Percentiles rank a stretch among this genome's conserved stretches.
Evolutionary conservation across 2,329 filamentous ascomycete genomes (phyloP).

Genomic region (Cryphonectria radicalis): DNA sequence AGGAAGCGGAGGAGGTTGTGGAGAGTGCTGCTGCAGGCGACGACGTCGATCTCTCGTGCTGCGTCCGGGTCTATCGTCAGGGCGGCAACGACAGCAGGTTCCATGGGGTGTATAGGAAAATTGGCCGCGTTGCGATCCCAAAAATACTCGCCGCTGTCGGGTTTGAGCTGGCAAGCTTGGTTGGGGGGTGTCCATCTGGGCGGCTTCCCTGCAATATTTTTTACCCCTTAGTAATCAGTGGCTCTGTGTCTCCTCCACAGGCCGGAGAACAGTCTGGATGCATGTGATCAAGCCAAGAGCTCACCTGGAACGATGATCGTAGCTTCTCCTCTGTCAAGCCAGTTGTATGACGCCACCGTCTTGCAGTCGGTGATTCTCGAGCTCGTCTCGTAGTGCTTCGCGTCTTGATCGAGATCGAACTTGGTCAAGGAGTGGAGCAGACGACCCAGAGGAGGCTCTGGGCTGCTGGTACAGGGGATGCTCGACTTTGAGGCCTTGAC

Average conservation of each 20-base stretch:
- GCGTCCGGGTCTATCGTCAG: constrained; percentile 43
- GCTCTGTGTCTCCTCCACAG: neutral
- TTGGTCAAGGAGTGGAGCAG: constrained; percentile 30
- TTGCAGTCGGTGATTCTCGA: constrained; percentile 35
- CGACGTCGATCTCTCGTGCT: constrained; percentile 53
- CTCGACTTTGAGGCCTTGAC: neutral
- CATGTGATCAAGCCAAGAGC: neutral
- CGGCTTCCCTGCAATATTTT: constrained; percentile 47
- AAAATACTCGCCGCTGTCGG: constrained; percentile 55
- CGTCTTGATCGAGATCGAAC: constrained; percentile 29
- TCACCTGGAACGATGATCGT: constrained; percentile 42
- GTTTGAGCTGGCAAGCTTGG: constrained; percentile 38
- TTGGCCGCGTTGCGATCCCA: constrained; percentile 59
- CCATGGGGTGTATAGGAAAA: constrained; percentile 53
- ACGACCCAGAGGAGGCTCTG: constrained; percentile 32
- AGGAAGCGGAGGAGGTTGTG: constrained; percentile 65
- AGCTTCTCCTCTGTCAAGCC: constrained; percentile 37
- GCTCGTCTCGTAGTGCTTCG: constrained; percentile 26
- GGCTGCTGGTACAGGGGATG: neutral
- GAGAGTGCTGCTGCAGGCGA: constrained; percentile 64
- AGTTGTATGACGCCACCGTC: constrained; percentile 43
- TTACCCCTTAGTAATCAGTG: constrained; percentile 10
- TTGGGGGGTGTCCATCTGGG: constrained; percentile 52
- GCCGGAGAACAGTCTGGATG: neutral
- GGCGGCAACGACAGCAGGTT: constrained; percentile 49